These are phyloP conservation scores for Pestalotiopsis fici DNA, from an alignment of 2,329 filamentous ascomycete species.

Conservation along the genomic window DNA sequence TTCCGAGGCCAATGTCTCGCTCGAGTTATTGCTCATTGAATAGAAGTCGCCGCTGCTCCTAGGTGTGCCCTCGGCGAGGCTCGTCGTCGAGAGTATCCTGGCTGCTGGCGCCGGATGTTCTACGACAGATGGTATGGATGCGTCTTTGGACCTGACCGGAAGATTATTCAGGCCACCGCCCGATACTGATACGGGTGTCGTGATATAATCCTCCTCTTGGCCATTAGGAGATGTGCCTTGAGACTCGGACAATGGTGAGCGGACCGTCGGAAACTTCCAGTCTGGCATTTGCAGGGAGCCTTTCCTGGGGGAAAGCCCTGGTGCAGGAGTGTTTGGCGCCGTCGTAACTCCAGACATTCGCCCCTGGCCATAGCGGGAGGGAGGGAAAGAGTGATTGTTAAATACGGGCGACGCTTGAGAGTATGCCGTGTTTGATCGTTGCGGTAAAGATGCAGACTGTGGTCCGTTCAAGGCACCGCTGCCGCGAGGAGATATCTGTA, in stretches of 20 bases:
- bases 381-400: slow-evolving; percentile 54
- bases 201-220: slow-evolving; percentile 36
- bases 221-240: slow-evolving; percentile 25
- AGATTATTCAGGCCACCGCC: slow-evolving; percentile 34
- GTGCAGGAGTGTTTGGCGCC: slow-evolving; percentile 45
- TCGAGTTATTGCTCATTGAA: slow-evolving; percentile 90
- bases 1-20: slow-evolving; percentile 89
- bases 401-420: slow-evolving; percentile 52
- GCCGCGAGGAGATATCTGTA: slow-evolving; percentile 69
- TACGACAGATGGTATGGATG: slow-evolving; percentile 47
- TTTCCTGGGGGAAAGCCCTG: slow-evolving; percentile 39
- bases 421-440: slow-evolving; percentile 39
- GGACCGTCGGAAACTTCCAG: slow-evolving; percentile 57
- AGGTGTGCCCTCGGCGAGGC: slow-evolving; percentile 74
- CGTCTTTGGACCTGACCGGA: slow-evolving; percentile 42
- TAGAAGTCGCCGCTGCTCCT: slow-evolving; percentile 95
- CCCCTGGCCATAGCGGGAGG: slow-evolving; percentile 42
- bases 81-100: slow-evolving; percentile 76
- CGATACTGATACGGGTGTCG: slow-evolving; percentile 37
- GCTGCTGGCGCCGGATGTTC: slow-evolving; percentile 63
- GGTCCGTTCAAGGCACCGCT: slow-evolving; percentile 42
- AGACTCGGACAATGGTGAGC: slow-evolving; percentile 39
- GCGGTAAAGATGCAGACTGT: slow-evolving; percentile 39
- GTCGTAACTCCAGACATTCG: slow-evolving; percentile 43
- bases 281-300: slow-evolving; percentile 50